Conservation (phyloP, 2,329 filamentous ascomycete species). For the Monilinia vaccinii-corymbosi region DNA sequence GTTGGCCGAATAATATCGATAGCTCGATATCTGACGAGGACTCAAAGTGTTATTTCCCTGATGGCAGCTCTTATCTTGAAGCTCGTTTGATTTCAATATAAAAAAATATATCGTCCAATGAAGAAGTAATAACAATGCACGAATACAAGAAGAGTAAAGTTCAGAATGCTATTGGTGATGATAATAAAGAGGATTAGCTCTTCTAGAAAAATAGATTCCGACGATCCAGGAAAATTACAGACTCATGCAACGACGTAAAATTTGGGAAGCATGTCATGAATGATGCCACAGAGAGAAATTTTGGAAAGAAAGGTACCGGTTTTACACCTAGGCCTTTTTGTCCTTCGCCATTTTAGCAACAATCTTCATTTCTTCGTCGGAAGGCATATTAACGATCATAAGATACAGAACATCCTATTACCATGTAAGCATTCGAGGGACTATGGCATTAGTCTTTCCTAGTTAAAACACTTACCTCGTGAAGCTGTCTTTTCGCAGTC, state of each 20-base stretch:
- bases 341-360: background rate
- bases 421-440: background rate
- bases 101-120: background rate
- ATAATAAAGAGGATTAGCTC: no score
- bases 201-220: no score
- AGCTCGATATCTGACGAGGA: background rate
- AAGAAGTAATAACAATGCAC: background rate
- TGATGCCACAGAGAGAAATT: no score
- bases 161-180: no score
- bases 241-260: no score
- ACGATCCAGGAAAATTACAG: no score
- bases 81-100: background rate
- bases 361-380: background rate
- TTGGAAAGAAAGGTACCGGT: background rate
- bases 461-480: slow-evolving; percentile 9
- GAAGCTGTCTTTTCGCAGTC: slow-evolving; percentile 6
- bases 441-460: background rate
- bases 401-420: slow-evolving; percentile 42
- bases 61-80: background rate
- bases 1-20: background rate
- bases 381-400: slow-evolving; percentile 35
- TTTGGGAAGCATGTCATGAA: no score
- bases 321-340: background rate
- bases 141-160: no score
- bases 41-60: background rate